These are phyloP conservation scores for Xylariaceae sp. DNA, from an alignment of 2,329 filamentous ascomycete species.

Conservation along the genomic window DNA sequence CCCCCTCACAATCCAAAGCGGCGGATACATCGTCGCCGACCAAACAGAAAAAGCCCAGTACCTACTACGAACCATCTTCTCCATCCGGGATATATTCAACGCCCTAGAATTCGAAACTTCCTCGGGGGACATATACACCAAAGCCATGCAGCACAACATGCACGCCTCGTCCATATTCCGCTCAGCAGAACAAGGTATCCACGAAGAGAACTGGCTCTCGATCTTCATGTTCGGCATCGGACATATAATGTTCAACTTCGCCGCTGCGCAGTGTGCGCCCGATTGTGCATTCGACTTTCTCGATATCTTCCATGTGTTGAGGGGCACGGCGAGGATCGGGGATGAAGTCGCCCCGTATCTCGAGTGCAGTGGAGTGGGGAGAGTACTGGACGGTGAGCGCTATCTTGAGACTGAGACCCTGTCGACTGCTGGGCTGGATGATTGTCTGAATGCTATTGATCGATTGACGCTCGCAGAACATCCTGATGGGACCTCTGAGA, in stretches of 20 bases:
- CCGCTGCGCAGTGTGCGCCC: conserved; percentile 5
- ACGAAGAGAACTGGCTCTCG: conserved; percentile 60
- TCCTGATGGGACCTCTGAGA: conserved; percentile 3
- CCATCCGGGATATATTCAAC: conserved; percentile 17
- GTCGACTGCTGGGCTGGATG: not conserved
- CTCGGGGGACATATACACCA: conserved; percentile 7
- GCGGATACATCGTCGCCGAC: not conserved
- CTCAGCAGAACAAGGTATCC: conserved; percentile 53
- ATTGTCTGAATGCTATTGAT: conserved; percentile 2
- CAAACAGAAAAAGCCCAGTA: conserved; percentile 10
- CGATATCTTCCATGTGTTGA: conserved; percentile 18
- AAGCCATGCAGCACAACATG: conserved; percentile 21
- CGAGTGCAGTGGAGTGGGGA: conserved; percentile 10
- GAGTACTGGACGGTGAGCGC: conserved; percentile 2
- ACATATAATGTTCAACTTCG: conserved; percentile 24
- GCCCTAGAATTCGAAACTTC: conserved; percentile 6
- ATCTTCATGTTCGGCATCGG: conserved; percentile 21
- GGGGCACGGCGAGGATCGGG: conserved; percentile 15
- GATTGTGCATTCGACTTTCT: conserved; percentile 13
- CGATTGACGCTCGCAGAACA: not conserved
- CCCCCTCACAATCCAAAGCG: not conserved
- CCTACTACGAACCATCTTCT: conserved; percentile 16
- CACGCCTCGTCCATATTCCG: conserved; percentile 48
- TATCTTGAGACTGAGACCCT: not conserved
- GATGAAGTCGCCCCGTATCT: conserved; percentile 15